These are phyloP conservation scores for Carex kokanica DNA, from an alignment of 176 grass and related monocot species.

Conservation along the genomic window DNA sequence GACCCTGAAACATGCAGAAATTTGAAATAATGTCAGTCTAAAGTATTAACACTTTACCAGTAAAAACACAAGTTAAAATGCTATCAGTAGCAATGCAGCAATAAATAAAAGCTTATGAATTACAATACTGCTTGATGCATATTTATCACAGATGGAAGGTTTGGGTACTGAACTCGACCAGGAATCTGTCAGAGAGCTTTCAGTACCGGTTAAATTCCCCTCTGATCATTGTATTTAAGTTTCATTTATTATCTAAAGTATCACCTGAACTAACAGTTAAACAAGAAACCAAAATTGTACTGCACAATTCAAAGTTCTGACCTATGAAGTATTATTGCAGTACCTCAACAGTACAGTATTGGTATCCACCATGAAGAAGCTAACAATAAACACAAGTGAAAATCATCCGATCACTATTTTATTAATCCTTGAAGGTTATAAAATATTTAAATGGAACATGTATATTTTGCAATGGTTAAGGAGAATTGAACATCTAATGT, in stretches of 20 bases:
- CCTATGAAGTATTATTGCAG: no score
- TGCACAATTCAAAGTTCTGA: background rate
- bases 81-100: background rate
- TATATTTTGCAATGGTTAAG: background rate
- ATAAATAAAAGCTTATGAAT: background rate
- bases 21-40: background rate
- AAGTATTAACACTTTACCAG: background rate
- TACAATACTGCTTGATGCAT: background rate
- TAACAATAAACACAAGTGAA: background rate
- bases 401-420: background rate
- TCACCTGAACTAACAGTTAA: background rate
- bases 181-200: background rate
- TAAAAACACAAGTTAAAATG: no score
- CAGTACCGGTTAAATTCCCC: background rate
- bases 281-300: background rate
- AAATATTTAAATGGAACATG: background rate
- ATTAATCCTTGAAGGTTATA: background rate
- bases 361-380: background rate
- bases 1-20: constrained; percentile 51
- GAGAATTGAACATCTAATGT: background rate
- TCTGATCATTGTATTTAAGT: background rate
- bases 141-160: background rate
- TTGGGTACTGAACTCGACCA: background rate
- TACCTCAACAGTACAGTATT: background rate
- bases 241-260: background rate